Percentiles rank a stretch among this genome's conserved stretches.
Conservation (phyloP, 2,329 filamentous ascomycete genomes). For the Nigrograna mackinnonii region DNA sequence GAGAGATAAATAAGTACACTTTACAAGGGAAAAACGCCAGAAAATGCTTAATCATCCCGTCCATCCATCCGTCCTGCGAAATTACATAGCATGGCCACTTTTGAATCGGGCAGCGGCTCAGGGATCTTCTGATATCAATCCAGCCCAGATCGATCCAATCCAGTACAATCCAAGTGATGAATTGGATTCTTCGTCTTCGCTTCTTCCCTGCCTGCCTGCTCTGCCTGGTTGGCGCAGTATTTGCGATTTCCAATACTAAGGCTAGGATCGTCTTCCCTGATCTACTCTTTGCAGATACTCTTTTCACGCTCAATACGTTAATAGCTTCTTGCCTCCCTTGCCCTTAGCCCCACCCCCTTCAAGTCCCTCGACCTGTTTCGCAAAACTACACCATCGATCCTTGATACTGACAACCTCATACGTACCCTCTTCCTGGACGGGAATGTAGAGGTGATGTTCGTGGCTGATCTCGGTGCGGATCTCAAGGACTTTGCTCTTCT, state of each 20-base stretch:
- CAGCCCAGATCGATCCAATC: too few species aligned
- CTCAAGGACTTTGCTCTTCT: constrained; percentile 75
- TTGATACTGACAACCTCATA: constrained; percentile 98
- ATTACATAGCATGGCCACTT: too few species aligned
- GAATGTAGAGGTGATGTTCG: constrained; percentile 78
- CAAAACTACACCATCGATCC: constrained; percentile 89
- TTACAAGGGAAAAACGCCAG: constrained; percentile 1
- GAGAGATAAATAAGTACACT: too few species aligned
- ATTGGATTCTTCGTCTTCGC: too few species aligned
- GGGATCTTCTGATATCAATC: too few species aligned
- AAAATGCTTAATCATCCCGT: neutral
- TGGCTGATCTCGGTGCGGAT: constrained; percentile 86
- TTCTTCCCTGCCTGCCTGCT: too few species aligned
- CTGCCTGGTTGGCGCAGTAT: too few species aligned
- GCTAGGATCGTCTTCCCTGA: neutral
- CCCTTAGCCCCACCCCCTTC: constrained; percentile 39
- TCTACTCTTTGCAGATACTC: neutral
- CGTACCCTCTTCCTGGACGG: constrained; percentile 89
- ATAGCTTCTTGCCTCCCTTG: constrained; percentile 41
- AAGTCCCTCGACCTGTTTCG: constrained; percentile 62
- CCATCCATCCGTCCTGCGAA: too few species aligned
- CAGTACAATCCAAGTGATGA: too few species aligned
- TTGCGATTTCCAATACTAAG: too few species aligned
- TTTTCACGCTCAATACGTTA: constrained; percentile 32
- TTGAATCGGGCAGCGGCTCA: too few species aligned